Evolutionary conservation across 345 rosid species (phyloP), one percentile per base, ranked within the genome.

Genomic region (Hibiscus syriacus): DNA sequence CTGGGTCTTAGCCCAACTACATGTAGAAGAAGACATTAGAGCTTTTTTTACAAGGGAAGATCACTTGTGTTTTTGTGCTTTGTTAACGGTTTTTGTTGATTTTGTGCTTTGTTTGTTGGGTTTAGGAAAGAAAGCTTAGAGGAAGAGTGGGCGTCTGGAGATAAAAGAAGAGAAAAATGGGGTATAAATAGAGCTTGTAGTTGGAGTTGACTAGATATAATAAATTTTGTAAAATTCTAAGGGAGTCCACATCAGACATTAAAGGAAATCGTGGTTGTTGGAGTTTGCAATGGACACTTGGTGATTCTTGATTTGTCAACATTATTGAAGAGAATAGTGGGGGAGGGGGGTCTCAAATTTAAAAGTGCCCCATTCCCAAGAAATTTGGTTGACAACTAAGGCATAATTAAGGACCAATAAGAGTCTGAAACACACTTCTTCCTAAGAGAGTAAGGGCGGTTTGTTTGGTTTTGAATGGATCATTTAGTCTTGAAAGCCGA

Each of bases 1-100:
- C 66, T 80, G 83, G 64, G 84, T 39, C 68, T 41, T 58, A 34
- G 67, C 77, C 84, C 86, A 81, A 65, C 19, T 29, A 23, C 36
- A 43, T n/a, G 73, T 43, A 41, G 82, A 60, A 75, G 74, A 57
- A 66, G 88, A 84, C 97, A 90, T 90, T 49, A n/a, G 3, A 71
- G 76, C 32, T 17, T 8, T 34, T 17, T 8, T 34, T 23, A n/a
- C 11, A 5, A 22, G 61, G 29, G 55, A 49, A 49, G 54, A 49
- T n/a, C 10, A 19, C 23, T 50, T 8, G 4, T 19, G 26, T 20
- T 50, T 50, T 0, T 43, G 46, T 30, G 34, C 5, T 30, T 30
- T 30, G 36, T 32, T 3, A 4, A 50, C 19, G 25, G 54, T 19
- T 53, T 17, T 55, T 2, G 6, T 6, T 11, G 17, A 19, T 19